Percentiles rank a stretch among this genome's conserved stretches.
Conservation (phyloP, 169 alveolate species). For the Besnoitia besnoiti region DNA sequence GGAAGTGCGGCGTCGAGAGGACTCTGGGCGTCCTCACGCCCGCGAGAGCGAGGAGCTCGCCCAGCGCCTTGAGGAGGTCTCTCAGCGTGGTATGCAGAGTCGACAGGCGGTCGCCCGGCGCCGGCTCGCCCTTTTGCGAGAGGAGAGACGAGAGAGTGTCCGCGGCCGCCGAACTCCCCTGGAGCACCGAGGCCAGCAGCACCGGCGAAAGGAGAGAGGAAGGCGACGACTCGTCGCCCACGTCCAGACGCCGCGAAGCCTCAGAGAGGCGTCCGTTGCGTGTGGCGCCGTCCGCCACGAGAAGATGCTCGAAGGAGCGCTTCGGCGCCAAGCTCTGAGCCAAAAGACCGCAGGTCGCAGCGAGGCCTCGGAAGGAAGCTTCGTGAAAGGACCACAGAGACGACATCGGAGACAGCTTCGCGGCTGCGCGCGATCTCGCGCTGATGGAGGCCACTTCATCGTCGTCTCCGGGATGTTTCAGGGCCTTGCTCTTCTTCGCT, state of each 20-base stretch:
- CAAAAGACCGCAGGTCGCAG: background rate
- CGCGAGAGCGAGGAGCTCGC: background rate
- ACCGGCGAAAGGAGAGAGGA: background rate
- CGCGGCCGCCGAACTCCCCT: background rate
- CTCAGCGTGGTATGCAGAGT: background rate
- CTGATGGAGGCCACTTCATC: background rate
- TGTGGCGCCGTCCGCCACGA: too few species aligned
- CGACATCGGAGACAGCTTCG: too few species aligned
- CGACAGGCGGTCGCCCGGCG: background rate
- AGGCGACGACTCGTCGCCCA: background rate
- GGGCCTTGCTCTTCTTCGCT: background rate
- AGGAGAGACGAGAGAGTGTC: background rate
- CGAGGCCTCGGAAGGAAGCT: background rate
- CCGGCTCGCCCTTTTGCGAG: background rate
- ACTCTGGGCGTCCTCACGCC: background rate
- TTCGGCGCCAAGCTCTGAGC: too few species aligned
- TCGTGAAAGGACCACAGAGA: too few species aligned
- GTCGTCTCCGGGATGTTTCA: background rate
- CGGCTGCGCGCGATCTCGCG: background rate
- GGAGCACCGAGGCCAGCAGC: background rate
- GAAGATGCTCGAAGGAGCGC: too few species aligned
- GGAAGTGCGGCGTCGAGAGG: background rate
- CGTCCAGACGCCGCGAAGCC: background rate
- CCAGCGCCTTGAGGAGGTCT: background rate
- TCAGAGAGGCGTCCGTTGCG: background rate